Conservation (phyloP, 2,329 filamentous ascomycete genomes). For the Onygena corvina region DNA sequence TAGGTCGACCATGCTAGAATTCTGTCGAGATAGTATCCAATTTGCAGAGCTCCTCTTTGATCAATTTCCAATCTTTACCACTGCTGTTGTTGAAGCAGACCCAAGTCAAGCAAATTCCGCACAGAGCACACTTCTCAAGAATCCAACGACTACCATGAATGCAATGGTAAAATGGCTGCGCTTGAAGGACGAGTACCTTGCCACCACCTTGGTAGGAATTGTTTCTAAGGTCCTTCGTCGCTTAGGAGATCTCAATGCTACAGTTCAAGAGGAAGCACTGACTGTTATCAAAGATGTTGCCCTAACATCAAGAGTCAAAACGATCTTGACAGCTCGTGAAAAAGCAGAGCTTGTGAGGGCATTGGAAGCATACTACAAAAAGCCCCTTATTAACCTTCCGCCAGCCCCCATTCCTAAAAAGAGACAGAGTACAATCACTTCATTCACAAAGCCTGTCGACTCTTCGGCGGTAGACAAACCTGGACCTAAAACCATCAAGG, state of each 20-base stretch:
- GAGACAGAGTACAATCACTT: constrained; percentile 34
- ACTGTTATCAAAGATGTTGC: constrained; percentile 46
- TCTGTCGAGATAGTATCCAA: constrained; percentile 90
- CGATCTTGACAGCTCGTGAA: constrained; percentile 69
- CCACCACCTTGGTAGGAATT: constrained; percentile 67
- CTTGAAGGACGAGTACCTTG: constrained; percentile 74
- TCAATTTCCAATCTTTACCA: constrained; percentile 71
- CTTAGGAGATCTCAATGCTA: constrained; percentile 64
- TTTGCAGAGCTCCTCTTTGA: constrained; percentile 76
- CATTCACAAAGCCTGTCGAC: constrained; percentile 29
- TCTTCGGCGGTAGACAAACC: constrained; percentile 26
- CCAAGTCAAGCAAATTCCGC: constrained; percentile 28
- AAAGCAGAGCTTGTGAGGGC: constrained; percentile 65
- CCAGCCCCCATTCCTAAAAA: constrained; percentile 27
- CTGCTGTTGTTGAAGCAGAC: constrained; percentile 46
- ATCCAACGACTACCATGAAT: constrained; percentile 53
- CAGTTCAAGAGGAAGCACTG: constrained; percentile 54
- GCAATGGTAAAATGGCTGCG: constrained; percentile 76
- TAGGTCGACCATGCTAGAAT: constrained; percentile 72
- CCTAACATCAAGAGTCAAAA: constrained; percentile 49
- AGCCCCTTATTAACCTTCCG: constrained; percentile 33
- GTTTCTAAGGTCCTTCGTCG: constrained; percentile 73
- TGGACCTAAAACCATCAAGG: constrained; percentile 23
- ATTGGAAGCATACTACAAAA: constrained; percentile 43
- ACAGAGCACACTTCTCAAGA: constrained; percentile 48